Evolutionary conservation across 352 stramenopile genomes (phyloP), one percentile per base, ranked within the genome.

Genomic region (Globisporangium cederbergense): DNA sequence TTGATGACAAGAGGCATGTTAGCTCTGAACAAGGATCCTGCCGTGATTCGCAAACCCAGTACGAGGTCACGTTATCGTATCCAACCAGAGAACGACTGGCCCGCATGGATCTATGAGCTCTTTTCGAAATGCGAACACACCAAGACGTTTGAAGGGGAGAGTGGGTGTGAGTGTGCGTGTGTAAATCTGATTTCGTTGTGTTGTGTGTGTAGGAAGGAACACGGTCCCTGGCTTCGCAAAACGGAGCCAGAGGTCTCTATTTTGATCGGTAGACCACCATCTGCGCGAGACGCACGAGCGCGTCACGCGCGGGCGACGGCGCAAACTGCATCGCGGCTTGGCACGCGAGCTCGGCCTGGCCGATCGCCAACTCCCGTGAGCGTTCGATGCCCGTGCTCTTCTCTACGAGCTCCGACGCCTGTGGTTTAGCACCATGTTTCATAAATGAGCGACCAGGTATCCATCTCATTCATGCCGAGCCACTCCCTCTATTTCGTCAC

Each of bases 311-410:
- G 2, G 78, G 74, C 64, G 88, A 96, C 60, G 86, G 83, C 68
- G 83, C 69, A 46, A 98, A 80, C 74, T 95, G 84, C 68, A 98
- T 86, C 18, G 89, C 79, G 10, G 92, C 88, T 62, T 98, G 91
- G 62, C 98, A 98, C 36, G 97, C 97, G 62, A 98, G 75, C 77
- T 99, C 96, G 16, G 95, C 96, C 76, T 99, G 96, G 60, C 94
- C 85, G 62, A 97, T 90, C n/a, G 97, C 97, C 42, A 99, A 78
- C 18, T 97, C 83, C 69, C 97, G 97, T 36, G 97, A 98, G 58
- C 92, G 84, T 49, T 86, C 79, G 32, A 99, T 96, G 2, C 95
- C 96, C 73, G 93, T 89, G 56, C 90, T 96, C 70, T 95, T 87
- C 62, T 96, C 79, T 59, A 98, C 93, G 20, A 96, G 70, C 45